Evolutionary conservation across 768 basidiomycete species (phyloP).

Genomic region (Tubosaeta brunneosetosa): DNA sequence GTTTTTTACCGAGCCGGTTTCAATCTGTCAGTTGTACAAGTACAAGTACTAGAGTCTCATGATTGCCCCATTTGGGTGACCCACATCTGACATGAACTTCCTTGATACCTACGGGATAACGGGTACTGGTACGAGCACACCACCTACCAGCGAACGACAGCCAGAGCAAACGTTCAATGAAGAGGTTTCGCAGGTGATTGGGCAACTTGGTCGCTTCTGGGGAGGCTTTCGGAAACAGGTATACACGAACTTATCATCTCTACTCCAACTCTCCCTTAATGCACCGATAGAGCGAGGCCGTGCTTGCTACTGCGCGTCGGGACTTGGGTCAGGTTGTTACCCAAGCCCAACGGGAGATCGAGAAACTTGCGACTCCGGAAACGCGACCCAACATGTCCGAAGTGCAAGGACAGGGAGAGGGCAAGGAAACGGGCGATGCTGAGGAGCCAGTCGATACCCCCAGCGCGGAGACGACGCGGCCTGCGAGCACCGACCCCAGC

Average conservation of each 20-base stretch:
- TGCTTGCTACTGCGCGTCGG: slow-evolving; percentile 63
- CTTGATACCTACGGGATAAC: slow-evolving; percentile 63
- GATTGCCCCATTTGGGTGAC: slow-evolving; percentile 14
- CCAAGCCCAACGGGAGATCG: slow-evolving; percentile 76
- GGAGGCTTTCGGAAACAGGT: slow-evolving; percentile 89
- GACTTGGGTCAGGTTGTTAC: slow-evolving; percentile 69
- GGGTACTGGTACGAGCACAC: slow-evolving; percentile 40
- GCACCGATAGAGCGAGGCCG: slow-evolving; percentile 57
- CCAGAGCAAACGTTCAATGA: slow-evolving; percentile 67
- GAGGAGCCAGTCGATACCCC: slow-evolving; percentile 27
- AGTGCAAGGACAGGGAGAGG: slow-evolving; percentile 1
- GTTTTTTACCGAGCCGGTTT: not conserved
- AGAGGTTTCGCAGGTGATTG: slow-evolving; percentile 85
- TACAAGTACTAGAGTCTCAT: slow-evolving; percentile 9
- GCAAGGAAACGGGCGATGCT: slow-evolving; percentile 22
- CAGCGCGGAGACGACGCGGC: slow-evolving; percentile 16
- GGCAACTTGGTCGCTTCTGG: slow-evolving; percentile 85
- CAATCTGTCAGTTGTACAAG: slow-evolving; percentile 1
- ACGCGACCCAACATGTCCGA: slow-evolving; percentile 11
- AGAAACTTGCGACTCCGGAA: slow-evolving; percentile 47
- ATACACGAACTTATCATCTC: slow-evolving; percentile 19
- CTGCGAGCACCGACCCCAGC: slow-evolving; percentile 17
- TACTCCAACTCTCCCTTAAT: not conserved
- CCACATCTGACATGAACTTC: slow-evolving; percentile 56
- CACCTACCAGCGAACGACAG: slow-evolving; percentile 36